These are phyloP conservation scores for Moniliophthora roreri DNA, from an alignment of 1,284 basidiomycete genomes.

Conservation along the genomic window DNA sequence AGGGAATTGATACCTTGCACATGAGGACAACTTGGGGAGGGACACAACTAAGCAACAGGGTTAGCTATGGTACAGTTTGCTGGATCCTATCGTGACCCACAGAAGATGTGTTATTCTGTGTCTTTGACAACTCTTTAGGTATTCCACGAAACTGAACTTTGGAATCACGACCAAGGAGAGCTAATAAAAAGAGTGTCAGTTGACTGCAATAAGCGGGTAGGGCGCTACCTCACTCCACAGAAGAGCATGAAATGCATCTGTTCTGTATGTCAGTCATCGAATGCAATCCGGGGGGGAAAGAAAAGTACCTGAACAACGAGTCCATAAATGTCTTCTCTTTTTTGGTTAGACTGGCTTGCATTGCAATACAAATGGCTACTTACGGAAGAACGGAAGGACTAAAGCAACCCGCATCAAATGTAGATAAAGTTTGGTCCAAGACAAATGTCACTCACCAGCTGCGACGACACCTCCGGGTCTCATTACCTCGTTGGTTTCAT, in stretches of 20 bases:
- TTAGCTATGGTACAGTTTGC: neutral
- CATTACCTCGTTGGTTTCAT: constrained; percentile 30
- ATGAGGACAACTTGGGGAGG: constrained; percentile 48
- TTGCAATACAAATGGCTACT: constrained; percentile 34
- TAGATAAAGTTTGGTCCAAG: neutral
- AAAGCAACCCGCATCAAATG: constrained; percentile 1
- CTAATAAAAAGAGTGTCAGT: constrained; percentile 20
- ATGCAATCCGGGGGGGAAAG: neutral
- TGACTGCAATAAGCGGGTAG: constrained; percentile 4
- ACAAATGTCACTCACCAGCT: constrained; percentile 47
- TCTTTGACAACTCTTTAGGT: constrained; percentile 36
- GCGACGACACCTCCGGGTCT: constrained; percentile 47
- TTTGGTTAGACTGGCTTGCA: constrained; percentile 4
- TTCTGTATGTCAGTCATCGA: neutral
- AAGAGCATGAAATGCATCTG: constrained; percentile 45
- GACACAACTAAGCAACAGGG: constrained; percentile 33
- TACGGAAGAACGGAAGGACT: constrained; percentile 10
- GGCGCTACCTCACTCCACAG: constrained; percentile 41
- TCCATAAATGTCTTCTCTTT: constrained; percentile 44
- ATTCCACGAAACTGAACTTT: constrained; percentile 42
- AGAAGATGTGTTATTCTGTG: constrained; percentile 38
- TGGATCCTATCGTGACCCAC: constrained; percentile 25
- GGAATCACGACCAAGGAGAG: constrained; percentile 42
- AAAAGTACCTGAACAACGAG: constrained; percentile 41
- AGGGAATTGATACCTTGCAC: constrained; percentile 38